These are phyloP conservation scores for Tubosaeta sp. DNA, from an alignment of 768 basidiomycete genomes.

Conservation along the genomic window DNA sequence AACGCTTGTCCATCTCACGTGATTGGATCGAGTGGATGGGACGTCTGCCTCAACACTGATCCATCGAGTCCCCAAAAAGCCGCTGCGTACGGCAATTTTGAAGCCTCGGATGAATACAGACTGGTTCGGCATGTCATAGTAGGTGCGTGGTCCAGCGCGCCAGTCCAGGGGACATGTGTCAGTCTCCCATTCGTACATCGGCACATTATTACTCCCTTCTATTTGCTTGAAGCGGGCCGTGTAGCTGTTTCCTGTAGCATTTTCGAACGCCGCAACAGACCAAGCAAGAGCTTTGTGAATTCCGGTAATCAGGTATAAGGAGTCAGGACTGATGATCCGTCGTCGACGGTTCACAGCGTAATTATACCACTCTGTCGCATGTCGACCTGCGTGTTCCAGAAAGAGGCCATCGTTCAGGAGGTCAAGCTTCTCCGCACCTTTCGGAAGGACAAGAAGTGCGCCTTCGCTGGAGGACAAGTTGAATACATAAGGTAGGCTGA, in stretches of 20 bases:
- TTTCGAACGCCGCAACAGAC: slow-evolving; percentile 17
- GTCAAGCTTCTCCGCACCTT: slow-evolving; percentile 22
- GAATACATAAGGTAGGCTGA: slow-evolving; percentile 4
- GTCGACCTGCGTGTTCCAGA: slow-evolving; percentile 11
- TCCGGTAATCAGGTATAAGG: slow-evolving; percentile 23
- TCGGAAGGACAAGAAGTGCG: slow-evolving; percentile 31
- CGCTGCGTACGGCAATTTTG: slow-evolving; percentile 14
- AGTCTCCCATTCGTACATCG: slow-evolving; percentile 9
- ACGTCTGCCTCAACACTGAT: neutral
- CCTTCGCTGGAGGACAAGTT: slow-evolving; percentile 19
- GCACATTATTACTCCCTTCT: neutral
- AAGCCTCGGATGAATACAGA: slow-evolving; percentile 26
- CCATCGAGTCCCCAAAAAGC: neutral
- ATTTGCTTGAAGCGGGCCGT: slow-evolving; percentile 8
- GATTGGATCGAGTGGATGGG: neutral
- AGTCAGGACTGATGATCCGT: slow-evolving; percentile 15
- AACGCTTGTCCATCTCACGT: neutral
- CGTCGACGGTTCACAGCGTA: slow-evolving; percentile 16
- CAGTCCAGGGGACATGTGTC: slow-evolving; percentile 2
- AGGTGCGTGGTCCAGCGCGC: slow-evolving; percentile 7
- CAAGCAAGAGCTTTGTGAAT: slow-evolving; percentile 9
- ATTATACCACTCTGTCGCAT: slow-evolving; percentile 26
- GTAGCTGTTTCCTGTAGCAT: neutral
- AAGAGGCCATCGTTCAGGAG: slow-evolving; percentile 21
- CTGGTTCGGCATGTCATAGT: slow-evolving; percentile 15